These are phyloP conservation scores for Zalaria sp. DNA, from an alignment of 2,329 filamentous ascomycete genomes.

Conservation along the genomic window DNA sequence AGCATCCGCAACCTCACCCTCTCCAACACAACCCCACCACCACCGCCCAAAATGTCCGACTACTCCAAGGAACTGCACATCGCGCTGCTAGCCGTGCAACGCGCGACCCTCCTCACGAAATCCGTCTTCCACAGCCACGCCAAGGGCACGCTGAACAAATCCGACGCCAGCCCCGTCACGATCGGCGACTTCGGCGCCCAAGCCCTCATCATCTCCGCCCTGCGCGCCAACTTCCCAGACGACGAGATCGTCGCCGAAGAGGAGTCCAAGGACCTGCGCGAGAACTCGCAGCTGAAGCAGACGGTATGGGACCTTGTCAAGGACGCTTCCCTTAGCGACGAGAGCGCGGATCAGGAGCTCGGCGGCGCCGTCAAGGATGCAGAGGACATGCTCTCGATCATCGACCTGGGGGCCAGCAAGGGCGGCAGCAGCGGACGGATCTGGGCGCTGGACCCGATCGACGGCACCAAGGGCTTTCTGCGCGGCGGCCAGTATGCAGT, in stretches of 20 bases:
- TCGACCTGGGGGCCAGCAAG: conserved; percentile 47
- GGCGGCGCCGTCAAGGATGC: conserved; percentile 54
- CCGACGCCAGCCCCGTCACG: conserved; percentile 91
- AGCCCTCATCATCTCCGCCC: conserved; percentile 83
- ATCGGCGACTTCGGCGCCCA: conserved; percentile 97
- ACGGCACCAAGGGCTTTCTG: conserved; percentile 94
- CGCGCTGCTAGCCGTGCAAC: conserved; percentile 78
- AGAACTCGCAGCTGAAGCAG: conserved; percentile 53
- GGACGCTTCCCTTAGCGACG: conserved; percentile 54
- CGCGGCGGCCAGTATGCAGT: conserved; percentile 95
- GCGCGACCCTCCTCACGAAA: conserved; percentile 62
- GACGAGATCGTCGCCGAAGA: conserved; percentile 94
- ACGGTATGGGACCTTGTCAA: conserved; percentile 78
- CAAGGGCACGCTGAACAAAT: conserved; percentile 88
- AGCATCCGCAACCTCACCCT: conserved; percentile 3
- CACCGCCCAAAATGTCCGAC: conserved; percentile 26
- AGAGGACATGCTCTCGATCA: conserved; percentile 47
- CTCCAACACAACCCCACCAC: conserved; percentile 11
- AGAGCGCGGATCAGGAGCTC: conserved; percentile 49
- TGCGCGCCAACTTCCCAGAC: conserved; percentile 75
- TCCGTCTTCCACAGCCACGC: conserved; percentile 74
- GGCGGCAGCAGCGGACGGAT: conserved; percentile 66
- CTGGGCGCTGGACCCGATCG: conserved; percentile 95
- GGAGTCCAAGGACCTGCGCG: conserved; percentile 67
- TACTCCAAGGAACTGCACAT: conserved; percentile 71